Conservation (phyloP, 352 stramenopile genomes). For the Phytopythium delawarense region DNA sequence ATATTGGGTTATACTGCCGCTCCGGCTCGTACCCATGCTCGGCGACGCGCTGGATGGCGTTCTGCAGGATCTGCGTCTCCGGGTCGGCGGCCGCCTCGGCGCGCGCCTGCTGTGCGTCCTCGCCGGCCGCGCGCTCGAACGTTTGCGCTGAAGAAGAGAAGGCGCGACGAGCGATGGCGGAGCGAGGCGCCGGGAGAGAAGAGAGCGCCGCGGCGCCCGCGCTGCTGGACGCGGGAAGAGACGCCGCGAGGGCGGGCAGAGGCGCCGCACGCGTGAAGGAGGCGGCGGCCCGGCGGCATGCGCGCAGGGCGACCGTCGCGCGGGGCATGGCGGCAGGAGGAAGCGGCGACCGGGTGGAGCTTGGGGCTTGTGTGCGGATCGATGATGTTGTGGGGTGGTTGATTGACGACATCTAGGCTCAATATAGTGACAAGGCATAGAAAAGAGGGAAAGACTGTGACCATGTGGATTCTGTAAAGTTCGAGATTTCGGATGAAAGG, state of each 20-base stretch:
- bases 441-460: no score
- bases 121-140: slow-evolving; percentile 4
- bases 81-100: slow-evolving; percentile 22
- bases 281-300: neutral
- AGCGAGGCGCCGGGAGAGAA: neutral
- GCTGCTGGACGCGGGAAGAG: neutral
- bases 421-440: no score
- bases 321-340: neutral
- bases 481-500: no score
- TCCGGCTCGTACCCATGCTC: slow-evolving; percentile 35
- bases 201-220: neutral
- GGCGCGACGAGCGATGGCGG: neutral
- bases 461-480: no score
- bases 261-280: neutral
- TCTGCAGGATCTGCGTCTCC: slow-evolving; percentile 50
- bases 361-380: neutral
- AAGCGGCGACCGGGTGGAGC: neutral
- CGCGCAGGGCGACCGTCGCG: neutral
- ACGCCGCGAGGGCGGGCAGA: neutral
- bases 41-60: slow-evolving; percentile 43
- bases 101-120: slow-evolving; percentile 7
- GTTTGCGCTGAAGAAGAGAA: slow-evolving; percentile 20
- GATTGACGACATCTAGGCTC: neutral
- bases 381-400: neutral
- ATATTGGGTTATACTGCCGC: neutral